A percentile compares a stretch with the other conserved stretches of the same genome.
Evolutionary conservation across 2,329 filamentous ascomycete species (phyloP).

Genomic region (Bipolaris sorokiniana): DNA sequence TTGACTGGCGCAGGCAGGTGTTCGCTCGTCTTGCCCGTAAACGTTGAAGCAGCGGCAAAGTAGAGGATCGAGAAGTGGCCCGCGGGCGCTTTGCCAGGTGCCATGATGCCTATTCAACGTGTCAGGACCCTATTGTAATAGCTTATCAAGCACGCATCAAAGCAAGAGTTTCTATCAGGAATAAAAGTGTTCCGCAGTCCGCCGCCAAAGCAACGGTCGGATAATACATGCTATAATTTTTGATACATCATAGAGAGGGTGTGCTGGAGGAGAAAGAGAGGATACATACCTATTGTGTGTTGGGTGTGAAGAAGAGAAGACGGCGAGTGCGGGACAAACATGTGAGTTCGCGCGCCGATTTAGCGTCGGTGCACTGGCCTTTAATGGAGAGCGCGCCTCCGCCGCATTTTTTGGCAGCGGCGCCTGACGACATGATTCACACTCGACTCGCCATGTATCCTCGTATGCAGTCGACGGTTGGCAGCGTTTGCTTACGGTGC

Average conservation of each 20-base stretch:
- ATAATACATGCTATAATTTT: slow-evolving; percentile 59
- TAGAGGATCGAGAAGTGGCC: slow-evolving; percentile 82
- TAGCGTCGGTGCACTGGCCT: slow-evolving; percentile 25
- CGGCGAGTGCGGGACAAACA: slow-evolving; percentile 18
- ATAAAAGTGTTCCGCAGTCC: slow-evolving; percentile 43
- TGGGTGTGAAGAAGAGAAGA: slow-evolving; percentile 17
- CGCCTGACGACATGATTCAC: slow-evolving; percentile 18
- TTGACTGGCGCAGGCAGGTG: slow-evolving; percentile 69
- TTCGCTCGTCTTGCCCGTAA: slow-evolving; percentile 72
- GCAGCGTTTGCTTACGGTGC: slow-evolving; percentile 34
- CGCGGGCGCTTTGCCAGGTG: slow-evolving; percentile 56
- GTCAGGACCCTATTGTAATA: slow-evolving; percentile 22
- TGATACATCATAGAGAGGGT: slow-evolving; percentile 44
- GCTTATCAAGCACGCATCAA: background rate
- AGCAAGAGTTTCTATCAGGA: slow-evolving; percentile 35
- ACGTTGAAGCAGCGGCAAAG: slow-evolving; percentile 77
- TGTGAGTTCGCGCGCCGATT: slow-evolving; percentile 26
- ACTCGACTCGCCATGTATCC: slow-evolving; percentile 24
- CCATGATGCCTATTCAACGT: slow-evolving; percentile 38
- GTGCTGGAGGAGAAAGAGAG: background rate
- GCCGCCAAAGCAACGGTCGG: slow-evolving; percentile 45
- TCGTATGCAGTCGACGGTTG: slow-evolving; percentile 17
- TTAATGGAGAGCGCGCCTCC: slow-evolving; percentile 21
- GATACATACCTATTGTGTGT: slow-evolving; percentile 26
- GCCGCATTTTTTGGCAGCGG: slow-evolving; percentile 12